These are phyloP conservation scores for Singerocomus inundabilis DNA, from an alignment of 1,284 basidiomycete genomes.

Conservation along the genomic window DNA sequence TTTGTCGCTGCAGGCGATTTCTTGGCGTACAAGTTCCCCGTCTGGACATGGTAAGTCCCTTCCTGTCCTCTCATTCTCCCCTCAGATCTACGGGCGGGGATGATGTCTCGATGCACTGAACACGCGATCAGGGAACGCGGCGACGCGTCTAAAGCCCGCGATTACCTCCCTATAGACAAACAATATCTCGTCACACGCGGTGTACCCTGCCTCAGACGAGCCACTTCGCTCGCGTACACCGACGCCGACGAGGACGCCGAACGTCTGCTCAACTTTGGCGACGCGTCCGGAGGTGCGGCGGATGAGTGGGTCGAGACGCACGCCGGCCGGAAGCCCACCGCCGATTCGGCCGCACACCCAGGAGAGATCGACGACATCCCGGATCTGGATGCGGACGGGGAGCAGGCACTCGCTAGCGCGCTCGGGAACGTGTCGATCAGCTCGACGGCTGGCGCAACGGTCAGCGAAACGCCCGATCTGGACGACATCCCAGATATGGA, in stretches of 20 bases:
- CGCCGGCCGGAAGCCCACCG: conserved; percentile 59
- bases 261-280: conserved; percentile 76
- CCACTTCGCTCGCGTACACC: conserved; percentile 89
- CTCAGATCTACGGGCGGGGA: not conserved
- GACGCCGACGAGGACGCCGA: conserved; percentile 95
- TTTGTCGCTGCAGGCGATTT: conserved; percentile 96
- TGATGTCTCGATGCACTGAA: not conserved
- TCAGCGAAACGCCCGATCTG: conserved; percentile 69
- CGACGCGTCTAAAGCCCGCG: conserved; percentile 78
- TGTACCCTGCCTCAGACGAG: conserved; percentile 89
- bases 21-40: conserved; percentile 92
- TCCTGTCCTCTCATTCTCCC: not conserved
- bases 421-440: conserved; percentile 41
- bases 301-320: conserved; percentile 91
- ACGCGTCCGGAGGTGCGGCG: conserved; percentile 57
- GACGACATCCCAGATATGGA: conserved; percentile 95
- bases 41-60: conserved; percentile 82
- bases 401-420: conserved; percentile 41
- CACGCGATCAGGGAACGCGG: conserved; percentile 74
- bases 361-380: conserved; percentile 80
- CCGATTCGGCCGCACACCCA: conserved; percentile 53
- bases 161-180: conserved; percentile 92
- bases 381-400: conserved; percentile 66
- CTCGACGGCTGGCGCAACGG: conserved; percentile 42
- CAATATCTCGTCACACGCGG: conserved; percentile 95